phyloP scores from a whole-genome alignment of 345 rosid genomes.

The Dipteronia dyeriana region DNA sequence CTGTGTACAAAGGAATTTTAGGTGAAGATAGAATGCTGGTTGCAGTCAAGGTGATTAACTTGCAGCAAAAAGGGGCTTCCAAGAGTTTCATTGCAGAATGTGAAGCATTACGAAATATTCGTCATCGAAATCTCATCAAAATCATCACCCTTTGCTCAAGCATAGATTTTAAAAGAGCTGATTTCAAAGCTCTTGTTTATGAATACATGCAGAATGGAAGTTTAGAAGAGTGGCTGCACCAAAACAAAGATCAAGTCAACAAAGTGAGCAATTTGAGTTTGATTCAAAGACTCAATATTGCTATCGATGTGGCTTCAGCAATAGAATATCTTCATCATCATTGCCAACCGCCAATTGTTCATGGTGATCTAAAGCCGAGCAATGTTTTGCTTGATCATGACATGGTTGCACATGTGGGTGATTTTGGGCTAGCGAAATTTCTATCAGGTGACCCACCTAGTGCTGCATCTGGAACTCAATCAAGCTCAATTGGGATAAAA shows the following conservation, averaged over 20 bases:
- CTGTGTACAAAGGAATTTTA: conserved; percentile 29
- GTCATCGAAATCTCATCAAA: too few species aligned
- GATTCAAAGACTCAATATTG: too few species aligned
- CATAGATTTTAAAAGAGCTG: not conserved
- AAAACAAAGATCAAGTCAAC: too few species aligned
- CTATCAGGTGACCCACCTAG: not conserved
- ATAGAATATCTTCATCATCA: conserved; percentile 30
- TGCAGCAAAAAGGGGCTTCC: too few species aligned
- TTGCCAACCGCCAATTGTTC: conserved; percentile 23
- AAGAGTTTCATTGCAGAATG: not conserved
- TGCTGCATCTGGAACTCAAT: not conserved
- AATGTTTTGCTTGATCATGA: conserved; percentile 26
- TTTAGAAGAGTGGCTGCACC: too few species aligned
- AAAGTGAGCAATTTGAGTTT: too few species aligned
- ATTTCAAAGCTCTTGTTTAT: conserved; percentile 31
- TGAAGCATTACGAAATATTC: conserved; percentile 18
- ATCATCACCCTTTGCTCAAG: conserved; percentile 11
- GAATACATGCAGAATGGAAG: not conserved
- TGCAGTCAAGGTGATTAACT: not conserved
- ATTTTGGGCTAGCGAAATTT: conserved; percentile 26
- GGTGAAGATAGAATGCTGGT: not conserved
- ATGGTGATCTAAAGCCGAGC: conserved; percentile 28
- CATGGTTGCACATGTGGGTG: conserved; percentile 23
- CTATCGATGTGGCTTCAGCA: too few species aligned
- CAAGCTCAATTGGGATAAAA: conserved; percentile 22